Base-by-base conservation (phyloP, 805 yeast genomes). In the Candida coleopterorum region DNA sequence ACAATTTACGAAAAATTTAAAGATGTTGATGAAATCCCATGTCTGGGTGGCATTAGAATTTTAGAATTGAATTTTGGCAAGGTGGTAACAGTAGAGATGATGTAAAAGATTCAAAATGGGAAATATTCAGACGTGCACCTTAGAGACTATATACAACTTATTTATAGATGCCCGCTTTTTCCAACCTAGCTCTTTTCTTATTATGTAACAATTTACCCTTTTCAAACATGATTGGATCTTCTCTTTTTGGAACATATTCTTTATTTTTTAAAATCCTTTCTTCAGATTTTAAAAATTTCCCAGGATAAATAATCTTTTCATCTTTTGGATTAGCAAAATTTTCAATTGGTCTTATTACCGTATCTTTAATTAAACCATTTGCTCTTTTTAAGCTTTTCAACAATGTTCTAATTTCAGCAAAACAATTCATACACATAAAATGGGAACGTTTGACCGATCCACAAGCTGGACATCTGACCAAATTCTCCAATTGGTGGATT, bases 11-110 rank as follows among this genome's bases (percentile, higher is more conserved):
- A 70, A 38, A 70, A 77, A 54, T 86, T 85, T 44, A 74, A 77
- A 44, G 78, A 71, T 27, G 57, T 62, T 28, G 75, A 75, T 24
- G 78, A 79, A 25, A 77, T 93, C 29, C 93, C 95, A 20, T 83
- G 95, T 46, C 98, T 98, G 98, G 98, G 97, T 38, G 98, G 98
- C 0, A 56, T 93, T 34, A 73, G 95, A 52, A 71, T 93, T 12
- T 78, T 82, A 28, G 87, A 54, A 74, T 90, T 46, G 98, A 93
- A 63, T 93, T 90, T 55, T 93, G 97, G 97, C 98, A 93, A 64
- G 98, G 98, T 12, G 78, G 98, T 45, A 70, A 74, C 41, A 81
- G 85, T 53, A 71, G 94, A 56, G 77, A 74, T 17, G 46, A 56
- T 7, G 37, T 42, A 10, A 72, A 64, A n/a, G 68, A 62, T 10